phyloP scores from a whole-genome alignment of 345 rosid genomes.

The Mallotus nudiflorus region DNA sequence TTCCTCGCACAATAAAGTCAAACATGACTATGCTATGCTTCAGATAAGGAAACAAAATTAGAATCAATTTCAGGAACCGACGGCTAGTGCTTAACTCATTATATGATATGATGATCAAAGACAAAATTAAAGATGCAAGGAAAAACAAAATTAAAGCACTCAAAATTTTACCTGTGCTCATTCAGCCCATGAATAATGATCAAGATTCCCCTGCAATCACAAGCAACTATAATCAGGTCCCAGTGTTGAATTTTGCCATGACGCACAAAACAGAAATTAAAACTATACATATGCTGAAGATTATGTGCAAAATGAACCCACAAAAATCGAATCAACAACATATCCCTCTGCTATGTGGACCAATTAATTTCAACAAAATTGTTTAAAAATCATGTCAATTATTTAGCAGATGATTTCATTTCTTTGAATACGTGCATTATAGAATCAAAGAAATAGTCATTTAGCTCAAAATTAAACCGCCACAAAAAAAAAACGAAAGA shows the following conservation, averaged over 20 bases:
- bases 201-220: constrained; percentile 73
- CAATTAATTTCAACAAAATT: too few species aligned
- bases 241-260: background rate
- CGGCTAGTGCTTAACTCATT: too few species aligned
- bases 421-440: too few species aligned
- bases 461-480: background rate
- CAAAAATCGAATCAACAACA: too few species aligned
- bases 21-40: background rate
- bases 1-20: background rate
- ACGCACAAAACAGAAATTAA: background rate
- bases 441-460: too few species aligned
- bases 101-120: background rate
- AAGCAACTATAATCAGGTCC: background rate
- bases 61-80: too few species aligned
- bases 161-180: constrained; percentile 75
- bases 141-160: constrained; percentile 13
- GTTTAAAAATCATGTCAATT: too few species aligned
- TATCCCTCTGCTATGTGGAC: too few species aligned
- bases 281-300: too few species aligned
- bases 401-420: too few species aligned
- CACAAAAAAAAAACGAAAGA: constrained; percentile 2
- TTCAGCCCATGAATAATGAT: constrained; percentile 88
- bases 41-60: too few species aligned
- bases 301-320: too few species aligned
- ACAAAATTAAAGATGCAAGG: background rate